These are phyloP conservation scores for Malassezia nana DNA, from an alignment of 1,284 basidiomycete genomes.

Conservation along the genomic window DNA sequence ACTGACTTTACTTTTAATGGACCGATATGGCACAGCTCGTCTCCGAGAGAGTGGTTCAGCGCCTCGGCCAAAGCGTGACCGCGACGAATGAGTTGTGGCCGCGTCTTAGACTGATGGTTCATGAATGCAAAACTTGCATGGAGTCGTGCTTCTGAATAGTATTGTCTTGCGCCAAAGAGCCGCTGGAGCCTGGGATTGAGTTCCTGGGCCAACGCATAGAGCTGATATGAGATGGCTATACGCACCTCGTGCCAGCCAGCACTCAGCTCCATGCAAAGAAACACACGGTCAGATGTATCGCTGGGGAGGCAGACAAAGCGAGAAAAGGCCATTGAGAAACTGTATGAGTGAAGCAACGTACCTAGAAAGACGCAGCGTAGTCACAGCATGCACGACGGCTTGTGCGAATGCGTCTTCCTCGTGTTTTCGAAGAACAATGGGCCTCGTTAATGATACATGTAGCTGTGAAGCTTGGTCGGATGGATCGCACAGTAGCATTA, in stretches of 20 bases:
- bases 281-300: slow-evolving; percentile 10
- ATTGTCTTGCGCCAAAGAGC: background rate
- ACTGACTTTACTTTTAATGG: background rate
- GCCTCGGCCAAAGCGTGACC: background rate
- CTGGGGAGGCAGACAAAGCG: slow-evolving; percentile 11
- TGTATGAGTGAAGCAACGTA: background rate
- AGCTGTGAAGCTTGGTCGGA: background rate
- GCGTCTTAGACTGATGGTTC: background rate
- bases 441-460: slow-evolving; percentile 14
- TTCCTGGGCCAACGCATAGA: background rate
- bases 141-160: slow-evolving; percentile 5
- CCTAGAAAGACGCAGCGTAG: background rate
- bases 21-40: background rate
- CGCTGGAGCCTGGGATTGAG: background rate
- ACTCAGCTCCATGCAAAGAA: slow-evolving; percentile 2
- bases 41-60: background rate
- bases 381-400: background rate
- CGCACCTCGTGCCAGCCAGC: slow-evolving; percentile 13
- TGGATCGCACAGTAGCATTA: background rate
- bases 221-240: background rate
- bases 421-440: slow-evolving; percentile 6
- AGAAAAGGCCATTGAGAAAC: slow-evolving; percentile 8
- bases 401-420: background rate
- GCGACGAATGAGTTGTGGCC: background rate
- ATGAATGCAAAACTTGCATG: slow-evolving; percentile 13